phyloP scores from a whole-genome alignment of 805 yeast genomes.

The Starmerella scarabaei region DNA sequence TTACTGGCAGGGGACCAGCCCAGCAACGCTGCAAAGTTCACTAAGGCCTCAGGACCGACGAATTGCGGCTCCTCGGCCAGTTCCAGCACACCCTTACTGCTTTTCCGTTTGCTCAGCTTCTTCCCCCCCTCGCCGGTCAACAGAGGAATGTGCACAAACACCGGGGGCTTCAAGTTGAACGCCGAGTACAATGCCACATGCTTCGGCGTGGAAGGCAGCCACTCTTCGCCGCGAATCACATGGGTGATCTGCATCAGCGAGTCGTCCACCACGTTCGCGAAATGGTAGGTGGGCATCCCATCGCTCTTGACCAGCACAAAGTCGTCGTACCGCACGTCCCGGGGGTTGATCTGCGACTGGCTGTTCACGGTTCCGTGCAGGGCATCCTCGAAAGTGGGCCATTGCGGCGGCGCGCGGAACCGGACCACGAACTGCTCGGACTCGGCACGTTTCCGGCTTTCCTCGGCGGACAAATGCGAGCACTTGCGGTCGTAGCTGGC shows the following conservation, averaged over 20 bases:
- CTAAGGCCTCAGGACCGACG: conserved; percentile 73
- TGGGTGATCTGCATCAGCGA: conserved; percentile 86
- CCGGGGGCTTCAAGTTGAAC: conserved; percentile 73
- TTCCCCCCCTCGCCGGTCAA: conserved; percentile 47
- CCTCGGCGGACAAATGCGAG: conserved; percentile 32
- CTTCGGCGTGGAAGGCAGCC: conserved; percentile 93
- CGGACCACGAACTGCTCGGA: conserved; percentile 43
- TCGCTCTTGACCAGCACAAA: conserved; percentile 85
- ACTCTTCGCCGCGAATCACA: conserved; percentile 94
- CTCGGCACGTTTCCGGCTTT: conserved; percentile 28
- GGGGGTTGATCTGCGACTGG: conserved; percentile 63
- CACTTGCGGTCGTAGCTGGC: conserved; percentile 88
- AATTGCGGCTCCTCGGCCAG: conserved; percentile 27
- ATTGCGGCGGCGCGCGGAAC: conserved; percentile 59
- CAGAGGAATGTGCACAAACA: conserved; percentile 79
- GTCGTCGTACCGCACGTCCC: conserved; percentile 75
- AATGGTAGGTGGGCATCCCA: conserved; percentile 89
- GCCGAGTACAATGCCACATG: conserved; percentile 79
- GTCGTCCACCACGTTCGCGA: conserved; percentile 93
- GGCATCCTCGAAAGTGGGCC: conserved; percentile 56
- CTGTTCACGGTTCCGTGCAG: conserved; percentile 65
- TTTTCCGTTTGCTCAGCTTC: conserved; percentile 74
- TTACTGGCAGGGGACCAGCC: conserved; percentile 81
- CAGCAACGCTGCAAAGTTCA: conserved; percentile 75
- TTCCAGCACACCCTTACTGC: conserved; percentile 60